A percentile compares a stretch with the other conserved stretches of the same genome.
These are phyloP conservation scores for Picea sitchensis DNA, from an alignment of 75 land plant species.

Conservation along the genomic window DNA sequence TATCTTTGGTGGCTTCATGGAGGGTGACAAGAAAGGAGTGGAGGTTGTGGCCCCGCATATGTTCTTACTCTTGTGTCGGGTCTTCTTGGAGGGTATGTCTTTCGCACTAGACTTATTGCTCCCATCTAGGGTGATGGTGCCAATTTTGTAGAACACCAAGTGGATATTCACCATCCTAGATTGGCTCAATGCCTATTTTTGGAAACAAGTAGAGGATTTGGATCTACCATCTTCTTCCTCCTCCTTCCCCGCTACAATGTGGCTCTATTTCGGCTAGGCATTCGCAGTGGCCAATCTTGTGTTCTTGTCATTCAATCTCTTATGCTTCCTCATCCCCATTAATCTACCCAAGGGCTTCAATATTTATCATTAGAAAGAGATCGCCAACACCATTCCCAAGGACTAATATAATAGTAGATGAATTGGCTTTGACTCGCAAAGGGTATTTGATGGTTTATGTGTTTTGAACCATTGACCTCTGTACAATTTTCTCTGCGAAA, in stretches of 20 bases:
- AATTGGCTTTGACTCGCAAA: too few relatives aligned
- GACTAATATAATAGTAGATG: not conserved
- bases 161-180: not conserved
- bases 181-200: constrained; percentile 52
- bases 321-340: constrained; percentile 80
- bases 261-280: constrained; percentile 47
- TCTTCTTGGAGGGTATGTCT: constrained; percentile 60
- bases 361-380: constrained; percentile 13
- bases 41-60: constrained; percentile 68
- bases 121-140: constrained; percentile 31
- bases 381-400: not conserved
- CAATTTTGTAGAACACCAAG: too few relatives aligned
- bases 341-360: constrained; percentile 63
- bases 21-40: constrained; percentile 45
- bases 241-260: not conserved
- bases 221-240: constrained; percentile 4
- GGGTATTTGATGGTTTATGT: too few relatives aligned
- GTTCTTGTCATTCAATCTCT: constrained; percentile 79
- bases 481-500: too few relatives aligned
- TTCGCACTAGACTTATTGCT: constrained; percentile 32
- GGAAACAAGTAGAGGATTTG: constrained; percentile 14
- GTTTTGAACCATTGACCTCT: too few relatives aligned
- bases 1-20: constrained; percentile 44
- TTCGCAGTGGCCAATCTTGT: constrained; percentile 37
- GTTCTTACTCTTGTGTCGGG: constrained; percentile 63